These are phyloP conservation scores for Luvunga scandens DNA, from an alignment of 345 rosid species.

Conservation along the genomic window DNA sequence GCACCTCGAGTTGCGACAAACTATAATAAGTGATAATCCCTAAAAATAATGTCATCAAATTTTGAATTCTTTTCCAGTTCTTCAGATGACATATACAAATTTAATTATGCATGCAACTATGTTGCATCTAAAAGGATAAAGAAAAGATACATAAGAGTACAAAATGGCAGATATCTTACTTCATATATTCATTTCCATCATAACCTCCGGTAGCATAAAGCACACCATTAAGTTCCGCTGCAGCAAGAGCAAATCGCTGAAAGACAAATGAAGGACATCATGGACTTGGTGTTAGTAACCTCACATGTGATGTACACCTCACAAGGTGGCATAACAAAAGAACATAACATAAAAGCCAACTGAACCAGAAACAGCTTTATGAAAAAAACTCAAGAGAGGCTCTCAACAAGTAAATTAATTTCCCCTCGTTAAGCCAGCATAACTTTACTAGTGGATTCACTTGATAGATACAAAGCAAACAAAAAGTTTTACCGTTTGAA, in stretches of 20 bases:
- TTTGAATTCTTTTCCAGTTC: background rate
- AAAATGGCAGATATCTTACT: slow-evolving; percentile 39
- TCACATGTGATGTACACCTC: background rate
- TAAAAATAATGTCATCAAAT: background rate
- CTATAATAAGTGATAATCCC: background rate
- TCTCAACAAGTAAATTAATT: background rate
- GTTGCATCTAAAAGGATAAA: background rate
- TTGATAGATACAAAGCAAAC: background rate
- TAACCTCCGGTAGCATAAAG: slow-evolving; percentile 79
- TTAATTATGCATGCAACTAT: background rate
- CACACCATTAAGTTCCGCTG: slow-evolving; percentile 55
- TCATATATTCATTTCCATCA: slow-evolving; percentile 48
- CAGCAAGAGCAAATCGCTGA: slow-evolving; percentile 78
- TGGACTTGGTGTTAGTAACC: background rate
- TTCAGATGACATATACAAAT: background rate
- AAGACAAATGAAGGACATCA: slow-evolving; percentile 16
- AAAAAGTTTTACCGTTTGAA: slow-evolving; percentile 46
- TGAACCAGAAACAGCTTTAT: background rate
- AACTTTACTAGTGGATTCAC: background rate
- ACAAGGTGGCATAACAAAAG: background rate
- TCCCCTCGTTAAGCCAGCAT: background rate
- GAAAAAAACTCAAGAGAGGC: background rate
- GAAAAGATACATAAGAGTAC: background rate
- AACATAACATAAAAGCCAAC: background rate
- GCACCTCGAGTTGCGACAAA: background rate